phyloP scores from a whole-genome alignment of 2,329 filamentous ascomycete species.

The Graphium sp. region DNA sequence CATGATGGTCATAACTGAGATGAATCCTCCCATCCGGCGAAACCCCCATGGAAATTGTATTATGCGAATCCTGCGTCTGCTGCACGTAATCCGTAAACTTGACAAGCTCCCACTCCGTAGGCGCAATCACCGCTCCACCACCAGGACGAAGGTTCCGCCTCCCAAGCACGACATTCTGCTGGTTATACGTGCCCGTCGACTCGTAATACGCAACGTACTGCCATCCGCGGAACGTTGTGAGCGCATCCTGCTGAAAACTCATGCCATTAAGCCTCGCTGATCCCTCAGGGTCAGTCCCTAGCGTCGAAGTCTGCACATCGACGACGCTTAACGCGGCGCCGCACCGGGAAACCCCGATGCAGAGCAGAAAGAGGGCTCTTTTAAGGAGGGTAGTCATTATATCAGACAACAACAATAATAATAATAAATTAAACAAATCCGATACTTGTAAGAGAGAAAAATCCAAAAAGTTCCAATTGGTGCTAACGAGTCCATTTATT shows the following conservation, averaged over 20 bases:
- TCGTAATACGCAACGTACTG: conserved; percentile 9
- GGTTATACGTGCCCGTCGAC: conserved; percentile 6
- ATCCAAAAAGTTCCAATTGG: too few relatives aligned
- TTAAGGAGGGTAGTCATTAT: too few relatives aligned
- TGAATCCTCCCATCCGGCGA: conserved; percentile 8
- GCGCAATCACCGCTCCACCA: too few relatives aligned
- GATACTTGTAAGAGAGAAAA: too few relatives aligned
- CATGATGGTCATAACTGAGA: conserved; percentile 9
- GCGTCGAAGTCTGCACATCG: conserved; percentile 2
- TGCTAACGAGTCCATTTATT: too few relatives aligned
- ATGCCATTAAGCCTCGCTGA: conserved; percentile 7
- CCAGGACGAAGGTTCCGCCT: conserved; percentile 5
- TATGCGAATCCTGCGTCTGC: conserved; percentile 8
- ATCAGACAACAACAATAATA: too few relatives aligned
- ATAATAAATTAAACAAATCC: too few relatives aligned
- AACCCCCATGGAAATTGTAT: conserved; percentile 9
- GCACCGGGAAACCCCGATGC: too few relatives aligned
- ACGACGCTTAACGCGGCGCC: too few relatives aligned
- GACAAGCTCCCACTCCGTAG: conserved; percentile 7
- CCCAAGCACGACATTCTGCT: conserved; percentile 7
- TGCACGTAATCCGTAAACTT: conserved; percentile 9
- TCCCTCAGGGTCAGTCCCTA: conserved; percentile 7
- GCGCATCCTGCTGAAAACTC: conserved; percentile 9
- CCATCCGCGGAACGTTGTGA: conserved; percentile 7
- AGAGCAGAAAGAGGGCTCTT: too few relatives aligned